Conservation (phyloP, 2,329 filamentous ascomycete species). For the Diplodia scrobiculata region DNA sequence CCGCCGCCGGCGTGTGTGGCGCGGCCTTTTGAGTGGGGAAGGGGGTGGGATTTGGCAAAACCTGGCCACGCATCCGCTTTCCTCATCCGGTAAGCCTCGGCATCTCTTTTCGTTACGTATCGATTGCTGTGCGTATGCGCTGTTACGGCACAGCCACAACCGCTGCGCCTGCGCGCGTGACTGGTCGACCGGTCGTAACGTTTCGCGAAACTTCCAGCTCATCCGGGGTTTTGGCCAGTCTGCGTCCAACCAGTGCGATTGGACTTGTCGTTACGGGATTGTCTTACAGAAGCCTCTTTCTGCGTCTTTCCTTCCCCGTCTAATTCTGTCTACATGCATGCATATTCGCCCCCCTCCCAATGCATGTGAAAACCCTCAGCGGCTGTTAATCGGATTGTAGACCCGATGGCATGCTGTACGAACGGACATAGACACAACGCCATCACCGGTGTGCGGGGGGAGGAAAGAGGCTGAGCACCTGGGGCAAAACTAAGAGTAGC, state of each 20-base stretch:
- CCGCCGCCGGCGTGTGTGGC: neutral
- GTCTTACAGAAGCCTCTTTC: neutral
- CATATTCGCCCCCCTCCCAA: neutral
- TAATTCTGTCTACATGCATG: neutral
- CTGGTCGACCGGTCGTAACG: neutral
- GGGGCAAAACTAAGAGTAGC: neutral
- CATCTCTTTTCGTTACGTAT: neutral
- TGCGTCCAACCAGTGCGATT: neutral
- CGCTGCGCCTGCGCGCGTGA: slow-evolving; percentile 1
- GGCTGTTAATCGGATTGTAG: neutral
- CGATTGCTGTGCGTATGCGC: too few relatives aligned
- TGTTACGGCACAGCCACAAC: neutral
- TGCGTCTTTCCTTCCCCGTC: neutral
- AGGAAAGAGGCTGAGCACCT: neutral
- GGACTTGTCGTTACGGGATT: neutral
- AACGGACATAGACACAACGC: neutral
- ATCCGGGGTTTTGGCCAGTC: neutral
- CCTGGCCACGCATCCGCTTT: slow-evolving; percentile 11
- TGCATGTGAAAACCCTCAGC: neutral
- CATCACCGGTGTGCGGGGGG: neutral
- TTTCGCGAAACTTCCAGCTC: neutral
- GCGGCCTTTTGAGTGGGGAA: neutral
- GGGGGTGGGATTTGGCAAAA: neutral
- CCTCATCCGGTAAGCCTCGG: neutral
- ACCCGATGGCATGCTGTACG: neutral